phyloP scores from a whole-genome alignment of 2,329 filamentous ascomycete genomes.

The Ophiostoma angusticollis region DNA sequence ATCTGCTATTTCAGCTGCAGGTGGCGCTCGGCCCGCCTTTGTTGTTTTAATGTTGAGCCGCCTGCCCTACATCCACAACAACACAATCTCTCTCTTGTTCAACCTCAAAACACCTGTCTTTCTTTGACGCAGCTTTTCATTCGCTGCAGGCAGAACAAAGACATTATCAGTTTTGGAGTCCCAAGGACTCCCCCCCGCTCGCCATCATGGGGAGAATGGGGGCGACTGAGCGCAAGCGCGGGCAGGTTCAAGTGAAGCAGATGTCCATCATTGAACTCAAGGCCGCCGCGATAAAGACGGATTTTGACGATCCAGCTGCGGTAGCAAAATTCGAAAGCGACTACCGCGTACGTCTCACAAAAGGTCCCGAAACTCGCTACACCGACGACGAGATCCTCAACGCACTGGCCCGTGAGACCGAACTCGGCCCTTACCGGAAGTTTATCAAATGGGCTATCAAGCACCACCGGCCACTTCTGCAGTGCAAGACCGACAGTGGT shows the following conservation, averaged over 20 bases:
- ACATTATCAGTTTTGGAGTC: no score
- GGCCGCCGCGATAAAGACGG: neutral
- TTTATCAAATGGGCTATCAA: slow-evolving; percentile 4
- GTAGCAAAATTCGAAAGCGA: slow-evolving; percentile 1
- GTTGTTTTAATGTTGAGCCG: no score
- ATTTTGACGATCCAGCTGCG: neutral
- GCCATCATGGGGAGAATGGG: no score
- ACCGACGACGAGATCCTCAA: slow-evolving; percentile 1
- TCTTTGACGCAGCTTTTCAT: no score
- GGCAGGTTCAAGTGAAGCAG: neutral
- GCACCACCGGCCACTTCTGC: neutral
- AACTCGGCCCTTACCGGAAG: neutral
- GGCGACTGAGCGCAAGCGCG: neutral
- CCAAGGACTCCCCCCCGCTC: no score
- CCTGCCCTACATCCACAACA: no score
- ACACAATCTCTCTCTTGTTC: no score
- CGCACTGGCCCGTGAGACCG: neutral
- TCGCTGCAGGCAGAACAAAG: no score
- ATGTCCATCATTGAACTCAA: neutral
- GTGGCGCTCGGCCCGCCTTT: no score
- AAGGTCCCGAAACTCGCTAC: neutral
- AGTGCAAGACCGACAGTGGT: slow-evolving; percentile 1
- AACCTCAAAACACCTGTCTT: no score
- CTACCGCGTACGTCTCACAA: neutral
- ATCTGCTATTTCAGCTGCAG: no score